Base-by-base conservation (phyloP, 2,329 filamentous ascomycete species). In the Fusarium irregulare region DNA sequence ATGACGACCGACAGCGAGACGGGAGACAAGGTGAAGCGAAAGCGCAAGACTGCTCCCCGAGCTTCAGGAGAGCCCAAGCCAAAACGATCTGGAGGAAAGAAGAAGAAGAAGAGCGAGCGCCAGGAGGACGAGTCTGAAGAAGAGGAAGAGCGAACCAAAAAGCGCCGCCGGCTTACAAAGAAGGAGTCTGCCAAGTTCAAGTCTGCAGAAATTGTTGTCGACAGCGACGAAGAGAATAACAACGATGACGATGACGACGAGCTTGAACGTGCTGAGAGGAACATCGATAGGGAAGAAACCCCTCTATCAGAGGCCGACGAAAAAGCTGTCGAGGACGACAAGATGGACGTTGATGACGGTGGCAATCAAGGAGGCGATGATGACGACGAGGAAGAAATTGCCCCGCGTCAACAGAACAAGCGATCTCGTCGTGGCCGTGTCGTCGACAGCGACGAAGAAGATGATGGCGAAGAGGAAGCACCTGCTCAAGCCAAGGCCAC, bases 1-100 rank as follows among this genome's bases (percentile, higher is more conserved):
- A 87, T 92, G 80, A 96, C 92, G 0, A 92, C 89, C 0, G 93
- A 97, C 76, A 87, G 86, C 34, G 93, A 97, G 80, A 95, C 92
- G 5, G 93, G 93, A 37, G 92, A 96, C 53, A 90, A 89, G 77
- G 86, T 93, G 58, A 93, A 93, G 84, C 87, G 92, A 64, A 94
- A 94, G 85, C 92, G 91, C 80, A 91, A 82, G 80, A 74, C 81
- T 13, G 83, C 80, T 7, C 76, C 80, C 2, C 75, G 83, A 69
- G 42, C 77, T 57, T 34, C 78, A 34, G 78, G 79, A 44, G 82
- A 83, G 71, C 78, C 76, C 30, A 87, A 83, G 76, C 78, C 83
- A 28, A 84, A 79, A 79, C 73, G 78, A 89, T 71, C 70, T 23
- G 70, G 72, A 51, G 69, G 86, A 92, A 92, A 74, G 64, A 74